Percentiles rank a stretch among this genome's conserved stretches.
phyloP scores from a whole-genome alignment of 1,139 yeast genomes.

The Lodderomyces elongisporus region DNA sequence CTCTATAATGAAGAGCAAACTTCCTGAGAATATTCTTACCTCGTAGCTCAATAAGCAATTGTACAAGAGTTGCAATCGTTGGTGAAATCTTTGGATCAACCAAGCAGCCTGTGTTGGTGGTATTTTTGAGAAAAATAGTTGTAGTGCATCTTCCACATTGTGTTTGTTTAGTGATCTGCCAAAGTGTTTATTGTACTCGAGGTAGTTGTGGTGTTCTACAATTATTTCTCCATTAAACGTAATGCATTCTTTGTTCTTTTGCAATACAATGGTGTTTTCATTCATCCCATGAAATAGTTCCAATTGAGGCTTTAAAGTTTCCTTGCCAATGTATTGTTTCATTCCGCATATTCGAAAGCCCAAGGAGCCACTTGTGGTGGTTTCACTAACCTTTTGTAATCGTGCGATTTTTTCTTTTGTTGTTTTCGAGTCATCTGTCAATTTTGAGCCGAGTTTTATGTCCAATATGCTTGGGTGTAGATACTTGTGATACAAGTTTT shows the following conservation, averaged over 20 bases:
- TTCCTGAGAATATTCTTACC: slow-evolving; percentile 66
- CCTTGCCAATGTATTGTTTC: slow-evolving; percentile 42
- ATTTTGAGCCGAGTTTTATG: slow-evolving; percentile 68
- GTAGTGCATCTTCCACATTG: slow-evolving; percentile 46
- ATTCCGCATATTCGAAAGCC: slow-evolving; percentile 84
- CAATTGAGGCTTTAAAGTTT: slow-evolving; percentile 3
- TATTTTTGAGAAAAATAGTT: slow-evolving; percentile 27
- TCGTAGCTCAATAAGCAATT: slow-evolving; percentile 60
- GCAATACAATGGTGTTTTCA: slow-evolving; percentile 1
- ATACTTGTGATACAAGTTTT: slow-evolving; percentile 62
- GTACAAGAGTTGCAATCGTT: slow-evolving; percentile 59
- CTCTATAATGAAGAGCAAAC: slow-evolving; percentile 72
- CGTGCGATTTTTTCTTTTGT: slow-evolving; percentile 56
- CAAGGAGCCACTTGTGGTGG: slow-evolving; percentile 77
- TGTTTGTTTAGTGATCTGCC: slow-evolving; percentile 56
- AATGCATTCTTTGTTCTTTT: background rate
- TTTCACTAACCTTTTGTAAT: slow-evolving; percentile 54
- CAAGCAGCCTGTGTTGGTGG: slow-evolving; percentile 14
- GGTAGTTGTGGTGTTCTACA: slow-evolving; percentile 19
- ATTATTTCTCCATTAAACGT: background rate
- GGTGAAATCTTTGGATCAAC: slow-evolving; percentile 38
- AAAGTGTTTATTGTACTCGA: slow-evolving; percentile 58
- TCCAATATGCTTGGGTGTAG: slow-evolving; percentile 70
- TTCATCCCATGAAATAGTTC: slow-evolving; percentile 16
- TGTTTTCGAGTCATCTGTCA: slow-evolving; percentile 60